Percentiles rank a stretch among this genome's conserved stretches.
Conservation (phyloP, 495 filamentous ascomycete species). For the Podospora fimiseda region DNA sequence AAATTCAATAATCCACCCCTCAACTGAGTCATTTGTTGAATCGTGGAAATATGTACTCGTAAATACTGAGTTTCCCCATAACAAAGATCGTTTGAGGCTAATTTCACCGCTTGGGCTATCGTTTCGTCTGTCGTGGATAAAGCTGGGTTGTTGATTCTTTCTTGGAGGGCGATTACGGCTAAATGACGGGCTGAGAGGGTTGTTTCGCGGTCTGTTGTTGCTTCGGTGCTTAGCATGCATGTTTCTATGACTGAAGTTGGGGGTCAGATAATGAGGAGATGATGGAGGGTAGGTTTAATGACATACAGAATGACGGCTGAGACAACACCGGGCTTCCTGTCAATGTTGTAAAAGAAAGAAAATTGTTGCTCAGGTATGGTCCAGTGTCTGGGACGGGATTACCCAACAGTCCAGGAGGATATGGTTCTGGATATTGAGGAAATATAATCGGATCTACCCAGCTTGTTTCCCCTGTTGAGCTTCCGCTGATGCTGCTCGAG, state of each 20-base stretch:
- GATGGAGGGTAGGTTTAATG: neutral
- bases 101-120: constrained; percentile 3
- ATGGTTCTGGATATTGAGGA: neutral
- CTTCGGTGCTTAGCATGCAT: neutral
- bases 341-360: neutral
- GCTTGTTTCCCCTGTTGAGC: neutral
- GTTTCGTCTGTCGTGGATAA: constrained; percentile 2
- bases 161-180: constrained; percentile 4
- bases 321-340: neutral
- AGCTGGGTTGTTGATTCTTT: neutral
- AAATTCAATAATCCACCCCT: constrained; percentile 3
- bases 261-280: neutral
- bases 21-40: constrained; percentile 2
- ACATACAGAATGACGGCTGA: neutral
- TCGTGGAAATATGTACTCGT: constrained; percentile 2
- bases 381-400: neutral
- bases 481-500: neutral
- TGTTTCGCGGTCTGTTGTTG: neutral
- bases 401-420: neutral
- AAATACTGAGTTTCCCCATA: constrained; percentile 7
- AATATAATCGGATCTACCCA: neutral
- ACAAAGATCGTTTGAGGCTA: constrained; percentile 11
- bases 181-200: neutral
- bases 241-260: constrained; percentile 3
- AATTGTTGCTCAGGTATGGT: neutral